Evolutionary conservation across 78 protist genomes (phyloP).

Genomic region (Trichosphaerium sp.): DNA sequence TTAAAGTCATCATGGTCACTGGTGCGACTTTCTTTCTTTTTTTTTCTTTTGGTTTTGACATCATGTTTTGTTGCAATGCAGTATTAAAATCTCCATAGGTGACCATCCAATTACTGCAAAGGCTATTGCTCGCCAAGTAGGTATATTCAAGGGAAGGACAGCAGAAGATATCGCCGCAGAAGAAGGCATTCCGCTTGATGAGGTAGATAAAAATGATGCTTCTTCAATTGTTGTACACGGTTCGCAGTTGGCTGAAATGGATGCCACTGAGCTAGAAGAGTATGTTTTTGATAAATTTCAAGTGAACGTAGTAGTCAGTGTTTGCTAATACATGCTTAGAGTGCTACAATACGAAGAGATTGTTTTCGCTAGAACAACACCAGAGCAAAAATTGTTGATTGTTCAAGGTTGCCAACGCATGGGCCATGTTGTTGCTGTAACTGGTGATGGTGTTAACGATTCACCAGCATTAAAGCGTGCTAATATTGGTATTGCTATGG

Average conservation of each 20-base stretch:
- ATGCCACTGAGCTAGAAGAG: no score
- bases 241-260: no score
- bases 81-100: conserved; percentile 1
- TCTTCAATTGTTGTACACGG: no score
- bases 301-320: no score
- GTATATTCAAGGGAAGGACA: conserved; percentile 22
- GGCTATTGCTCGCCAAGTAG: conserved; percentile 79
- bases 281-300: no score
- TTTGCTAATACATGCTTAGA: no score
- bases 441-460: conserved; percentile 96
- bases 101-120: neutral
- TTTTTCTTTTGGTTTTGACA: no score
- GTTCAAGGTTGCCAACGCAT: conserved; percentile 71
- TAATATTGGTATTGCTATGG: conserved; percentile 90
- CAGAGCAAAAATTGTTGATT: conserved; percentile 83
- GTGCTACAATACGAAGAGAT: conserved; percentile 35
- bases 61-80: conserved; percentile 59
- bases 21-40: no score
- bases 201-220: no score
- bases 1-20: conserved; percentile 92
- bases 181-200: conserved; percentile 14
- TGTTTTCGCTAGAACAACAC: conserved; percentile 92
- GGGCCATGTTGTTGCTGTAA: conserved; percentile 81
- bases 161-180: conserved; percentile 40
- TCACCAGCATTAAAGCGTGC: conserved; percentile 93